These are phyloP conservation scores for Tuber brumale DNA, from an alignment of 495 filamentous ascomycete species.

Conservation along the genomic window DNA sequence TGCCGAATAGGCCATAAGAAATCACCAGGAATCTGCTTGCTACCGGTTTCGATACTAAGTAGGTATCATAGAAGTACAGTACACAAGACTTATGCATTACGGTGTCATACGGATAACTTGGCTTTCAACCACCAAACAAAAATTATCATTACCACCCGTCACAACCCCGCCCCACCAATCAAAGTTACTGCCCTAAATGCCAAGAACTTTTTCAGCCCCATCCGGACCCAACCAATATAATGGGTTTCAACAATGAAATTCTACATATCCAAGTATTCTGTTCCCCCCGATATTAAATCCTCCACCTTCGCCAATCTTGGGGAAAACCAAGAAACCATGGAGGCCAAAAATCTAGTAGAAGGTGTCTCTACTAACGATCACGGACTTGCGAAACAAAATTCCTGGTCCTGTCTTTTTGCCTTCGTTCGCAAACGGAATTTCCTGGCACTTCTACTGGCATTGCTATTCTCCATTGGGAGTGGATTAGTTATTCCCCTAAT, in stretches of 20 bases:
- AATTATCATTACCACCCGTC: neutral
- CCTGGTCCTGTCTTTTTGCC: constrained; percentile 55
- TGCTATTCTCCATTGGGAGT: constrained; percentile 54
- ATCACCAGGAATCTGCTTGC: neutral
- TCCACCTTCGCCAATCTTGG: neutral
- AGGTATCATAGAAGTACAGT: neutral
- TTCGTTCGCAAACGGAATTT: constrained; percentile 64
- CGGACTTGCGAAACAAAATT: neutral
- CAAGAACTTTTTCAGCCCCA: neutral
- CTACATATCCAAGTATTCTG: neutral
- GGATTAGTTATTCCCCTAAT: constrained; percentile 58
- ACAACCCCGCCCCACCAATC: neutral
- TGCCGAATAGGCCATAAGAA: neutral
- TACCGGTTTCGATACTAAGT: neutral
- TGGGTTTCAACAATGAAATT: neutral
- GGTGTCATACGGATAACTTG: neutral
- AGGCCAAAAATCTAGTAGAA: neutral
- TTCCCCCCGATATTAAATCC: neutral
- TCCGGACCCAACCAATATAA: neutral
- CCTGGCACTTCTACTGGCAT: constrained; percentile 49
- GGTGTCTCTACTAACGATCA: neutral
- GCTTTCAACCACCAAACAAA: neutral
- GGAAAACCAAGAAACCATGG: neutral
- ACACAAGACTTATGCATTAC: no score
- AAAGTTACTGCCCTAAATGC: neutral